phyloP scores from a whole-genome alignment of 345 rosid genomes.

The Balakata baccata region DNA sequence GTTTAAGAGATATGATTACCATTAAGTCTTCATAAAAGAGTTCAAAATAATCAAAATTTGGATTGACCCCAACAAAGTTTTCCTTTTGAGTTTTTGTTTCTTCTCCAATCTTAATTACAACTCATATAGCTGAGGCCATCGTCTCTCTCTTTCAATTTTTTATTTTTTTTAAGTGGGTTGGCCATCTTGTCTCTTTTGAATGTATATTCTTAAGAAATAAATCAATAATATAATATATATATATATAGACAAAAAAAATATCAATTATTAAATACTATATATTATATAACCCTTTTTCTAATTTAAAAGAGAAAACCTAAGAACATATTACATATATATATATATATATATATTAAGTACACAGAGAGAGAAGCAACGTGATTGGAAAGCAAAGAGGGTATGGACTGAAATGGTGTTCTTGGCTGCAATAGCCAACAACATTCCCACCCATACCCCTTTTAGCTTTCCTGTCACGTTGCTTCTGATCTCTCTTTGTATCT shows the following conservation, averaged over 20 bases:
- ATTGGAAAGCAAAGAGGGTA: too few relatives aligned
- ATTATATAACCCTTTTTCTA: too few relatives aligned
- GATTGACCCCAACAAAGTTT: slow-evolving; percentile 3
- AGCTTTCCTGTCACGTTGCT: neutral
- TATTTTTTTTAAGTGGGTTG: neutral
- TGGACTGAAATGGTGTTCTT: too few relatives aligned
- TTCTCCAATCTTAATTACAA: neutral
- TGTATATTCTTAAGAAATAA: slow-evolving; percentile 1
- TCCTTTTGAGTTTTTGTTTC: neutral
- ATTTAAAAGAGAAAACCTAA: too few relatives aligned
- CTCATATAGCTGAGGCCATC: neutral
- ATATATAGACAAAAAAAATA: neutral
- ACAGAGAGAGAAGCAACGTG: too few relatives aligned
- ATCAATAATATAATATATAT: neutral
- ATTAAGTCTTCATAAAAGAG: slow-evolving; percentile 8
- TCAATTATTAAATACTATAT: too few relatives aligned
- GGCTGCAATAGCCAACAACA: neutral
- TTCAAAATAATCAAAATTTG: slow-evolving; percentile 8
- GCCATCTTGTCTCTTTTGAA: neutral
- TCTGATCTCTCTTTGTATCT: neutral
- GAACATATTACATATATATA: too few relatives aligned
- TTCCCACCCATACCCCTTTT: neutral
- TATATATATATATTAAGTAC: too few relatives aligned
- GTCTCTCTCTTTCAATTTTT: neutral
- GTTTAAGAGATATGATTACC: slow-evolving; percentile 25